These are phyloP conservation scores for Dacryopinax spathularia DNA, from an alignment of 768 basidiomycete species.

Conservation along the genomic window DNA sequence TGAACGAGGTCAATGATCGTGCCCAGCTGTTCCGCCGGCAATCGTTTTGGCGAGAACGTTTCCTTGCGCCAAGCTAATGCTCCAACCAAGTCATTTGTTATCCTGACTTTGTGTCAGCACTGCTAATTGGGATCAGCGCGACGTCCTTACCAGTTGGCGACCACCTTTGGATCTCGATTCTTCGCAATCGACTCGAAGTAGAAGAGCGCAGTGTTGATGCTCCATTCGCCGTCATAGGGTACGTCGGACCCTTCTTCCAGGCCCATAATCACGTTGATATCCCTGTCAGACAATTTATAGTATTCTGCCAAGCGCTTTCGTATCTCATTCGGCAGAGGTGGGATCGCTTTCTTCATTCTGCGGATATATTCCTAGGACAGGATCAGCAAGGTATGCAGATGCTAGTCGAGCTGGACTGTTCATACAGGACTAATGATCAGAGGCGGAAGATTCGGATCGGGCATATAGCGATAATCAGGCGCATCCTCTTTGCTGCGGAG, in stretches of 20 bases:
- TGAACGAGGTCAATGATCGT: slow-evolving; percentile 66
- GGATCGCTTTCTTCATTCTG: slow-evolving; percentile 38
- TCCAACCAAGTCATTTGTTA: slow-evolving; percentile 76
- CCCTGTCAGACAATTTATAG: slow-evolving; percentile 43
- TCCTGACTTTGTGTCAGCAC: slow-evolving; percentile 34
- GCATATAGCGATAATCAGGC: slow-evolving; percentile 96
- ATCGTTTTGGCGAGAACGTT: slow-evolving; percentile 42
- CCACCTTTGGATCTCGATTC: slow-evolving; percentile 49
- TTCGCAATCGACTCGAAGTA: slow-evolving; percentile 67
- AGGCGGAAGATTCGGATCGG: slow-evolving; percentile 82
- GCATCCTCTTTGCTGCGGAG: slow-evolving; percentile 85
- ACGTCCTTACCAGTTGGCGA: slow-evolving; percentile 64
- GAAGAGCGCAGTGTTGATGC: slow-evolving; percentile 38
- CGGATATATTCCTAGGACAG: slow-evolving; percentile 47
- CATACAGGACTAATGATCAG: slow-evolving; percentile 28
- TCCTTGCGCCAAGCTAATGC: slow-evolving; percentile 48
- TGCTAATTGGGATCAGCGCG: background rate
- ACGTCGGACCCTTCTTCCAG: slow-evolving; percentile 55
- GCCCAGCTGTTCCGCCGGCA: slow-evolving; percentile 53
- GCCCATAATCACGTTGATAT: slow-evolving; percentile 60
- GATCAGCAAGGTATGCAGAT: background rate
- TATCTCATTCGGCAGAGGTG: slow-evolving; percentile 60
- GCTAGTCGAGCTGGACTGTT: background rate
- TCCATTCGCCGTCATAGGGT: slow-evolving; percentile 42
- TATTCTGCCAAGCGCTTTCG: slow-evolving; percentile 37